Base-by-base conservation (phyloP, 768 basidiomycete genomes). In the Tulasnella calospora region DNA sequence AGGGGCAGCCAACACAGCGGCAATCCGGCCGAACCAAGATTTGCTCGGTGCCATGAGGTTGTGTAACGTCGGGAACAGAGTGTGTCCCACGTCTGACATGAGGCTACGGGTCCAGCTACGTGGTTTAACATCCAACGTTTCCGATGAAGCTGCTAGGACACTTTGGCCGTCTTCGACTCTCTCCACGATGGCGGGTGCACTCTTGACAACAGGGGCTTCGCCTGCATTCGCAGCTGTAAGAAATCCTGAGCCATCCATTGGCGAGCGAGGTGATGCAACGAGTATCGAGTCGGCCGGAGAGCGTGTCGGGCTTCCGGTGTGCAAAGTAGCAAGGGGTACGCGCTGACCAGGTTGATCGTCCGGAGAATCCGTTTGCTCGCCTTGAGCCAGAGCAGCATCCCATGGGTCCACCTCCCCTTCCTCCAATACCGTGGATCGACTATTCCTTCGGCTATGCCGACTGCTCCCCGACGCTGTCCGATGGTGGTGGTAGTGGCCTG, bases 31-130 rank as follows among this genome's bases (percentile, higher is more conserved):
- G 90, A 0, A 92, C 92, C 15, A 92, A 81, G 73, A 91, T 81
- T 23, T 91, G 90, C 84, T 97, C 95, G 75, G 61, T 33, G 87
- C 86, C 36, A 85, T 79, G 83, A 98, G 93, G 73, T 89, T 87
- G 77, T 92, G 90, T 1, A 99, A 85, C 0, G 95, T 93, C 0
- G 97, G 96, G 84, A 97, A 97, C 7, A 99, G 86, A 8, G 90
- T 89, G 80, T 92, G 88, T 76, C 85, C 87, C 0, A 88, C 85
- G 61, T 85, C 85, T 3, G 83, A 82, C 15, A 90, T 78, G 19
- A 86, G 82, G 78, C 76, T 81, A 81, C 51, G 82, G 55, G 80
- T 84, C 74, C 85, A 88, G 87, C 36, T 85, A 81, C 47, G 84
- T 85, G 10, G 89, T 84, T 0, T 83, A 13, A 46, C 23, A 27